These are phyloP conservation scores for Aspergillus felis DNA, from an alignment of 2,329 filamentous ascomycete genomes.

Conservation along the genomic window DNA sequence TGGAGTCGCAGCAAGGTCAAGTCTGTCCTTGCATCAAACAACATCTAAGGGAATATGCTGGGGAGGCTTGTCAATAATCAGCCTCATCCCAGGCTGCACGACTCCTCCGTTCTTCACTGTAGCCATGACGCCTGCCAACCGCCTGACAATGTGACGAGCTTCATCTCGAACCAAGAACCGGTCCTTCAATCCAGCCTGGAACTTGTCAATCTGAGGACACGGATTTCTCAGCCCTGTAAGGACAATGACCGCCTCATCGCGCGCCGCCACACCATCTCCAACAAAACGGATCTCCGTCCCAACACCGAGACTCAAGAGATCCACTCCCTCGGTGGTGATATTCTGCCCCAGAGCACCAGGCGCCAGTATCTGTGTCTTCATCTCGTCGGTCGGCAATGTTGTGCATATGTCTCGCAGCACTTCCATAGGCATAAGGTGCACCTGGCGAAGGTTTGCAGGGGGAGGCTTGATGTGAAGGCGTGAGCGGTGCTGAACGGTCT, in stretches of 20 bases:
- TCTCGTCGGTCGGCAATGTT: not conserved
- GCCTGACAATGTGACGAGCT: slow-evolving; percentile 1
- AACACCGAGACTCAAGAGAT: slow-evolving; percentile 1
- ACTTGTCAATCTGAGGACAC: slow-evolving; percentile 4
- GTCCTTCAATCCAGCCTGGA: slow-evolving; percentile 6
- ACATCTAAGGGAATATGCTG: not conserved
- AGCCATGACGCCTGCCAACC: slow-evolving; percentile 13
- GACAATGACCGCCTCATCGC: not conserved
- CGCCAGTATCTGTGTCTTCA: not conserved
- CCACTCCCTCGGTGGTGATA: slow-evolving; percentile 9
- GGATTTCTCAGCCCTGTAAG: slow-evolving; percentile 10
- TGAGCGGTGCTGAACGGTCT: slow-evolving; percentile 10
- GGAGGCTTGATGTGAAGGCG: slow-evolving; percentile 3
- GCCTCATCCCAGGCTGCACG: slow-evolving; percentile 7
- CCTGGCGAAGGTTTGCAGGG: slow-evolving; percentile 9
- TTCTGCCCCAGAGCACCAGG: slow-evolving; percentile 8
- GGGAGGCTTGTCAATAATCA: not conserved
- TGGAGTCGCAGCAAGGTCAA: not conserved
- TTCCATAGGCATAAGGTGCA: slow-evolving; percentile 10
- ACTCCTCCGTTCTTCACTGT: slow-evolving; percentile 11
- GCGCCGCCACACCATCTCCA: not conserved
- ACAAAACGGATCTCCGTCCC: slow-evolving; percentile 9
- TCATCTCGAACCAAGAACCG: slow-evolving; percentile 7
- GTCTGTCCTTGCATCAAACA: not conserved
- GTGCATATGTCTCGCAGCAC: not conserved